Percentiles rank a stretch among this genome's conserved stretches.
Evolutionary conservation across 2,329 filamentous ascomycete species (phyloP).

Genomic region (Ceratocystis cubensis): DNA sequence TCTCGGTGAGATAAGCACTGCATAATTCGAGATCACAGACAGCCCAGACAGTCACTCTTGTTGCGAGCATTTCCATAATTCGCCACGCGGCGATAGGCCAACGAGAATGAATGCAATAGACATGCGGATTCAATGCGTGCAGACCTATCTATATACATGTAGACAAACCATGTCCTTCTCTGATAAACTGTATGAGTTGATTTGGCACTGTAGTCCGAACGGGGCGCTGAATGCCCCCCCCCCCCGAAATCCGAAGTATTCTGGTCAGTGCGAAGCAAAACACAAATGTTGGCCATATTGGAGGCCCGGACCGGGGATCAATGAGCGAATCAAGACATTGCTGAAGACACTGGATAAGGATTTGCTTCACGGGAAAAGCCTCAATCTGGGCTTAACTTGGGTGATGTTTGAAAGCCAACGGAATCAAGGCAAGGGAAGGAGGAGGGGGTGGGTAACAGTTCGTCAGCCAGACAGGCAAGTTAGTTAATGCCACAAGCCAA

Average conservation of each 20-base stretch:
- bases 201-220: not conserved
- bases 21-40: not conserved
- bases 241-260: not conserved
- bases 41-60: not conserved
- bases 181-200: not conserved
- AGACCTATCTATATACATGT: no score
- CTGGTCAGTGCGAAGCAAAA: constrained; percentile 4
- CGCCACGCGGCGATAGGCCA: not conserved
- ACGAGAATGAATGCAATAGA: not conserved
- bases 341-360: not conserved
- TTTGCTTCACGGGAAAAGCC: not conserved
- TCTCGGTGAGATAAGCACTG: not conserved
- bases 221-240: constrained; percentile 5
- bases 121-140: no score
- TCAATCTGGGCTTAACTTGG: not conserved
- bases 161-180: not conserved
- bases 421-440: not conserved
- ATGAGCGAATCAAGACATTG: not conserved
- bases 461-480: no score
- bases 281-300: not conserved
- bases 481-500: not conserved
- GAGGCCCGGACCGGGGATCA: not conserved
- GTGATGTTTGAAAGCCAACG: not conserved
- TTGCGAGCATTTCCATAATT: not conserved
- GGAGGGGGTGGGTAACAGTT: not conserved